Conservation (phyloP, 73 alveolate species). For the Paramecium pentaurelia region DNA sequence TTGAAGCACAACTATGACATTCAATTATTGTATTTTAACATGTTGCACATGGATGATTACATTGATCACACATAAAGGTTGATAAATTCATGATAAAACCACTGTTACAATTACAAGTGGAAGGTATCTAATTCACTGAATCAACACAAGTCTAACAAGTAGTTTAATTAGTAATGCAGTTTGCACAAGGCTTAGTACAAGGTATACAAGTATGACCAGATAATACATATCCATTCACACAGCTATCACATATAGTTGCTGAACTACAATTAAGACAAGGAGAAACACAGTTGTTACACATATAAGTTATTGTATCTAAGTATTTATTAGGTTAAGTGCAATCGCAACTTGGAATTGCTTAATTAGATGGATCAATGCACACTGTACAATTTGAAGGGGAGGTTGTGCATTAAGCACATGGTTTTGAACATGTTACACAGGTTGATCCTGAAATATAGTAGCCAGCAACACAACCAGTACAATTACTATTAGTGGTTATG, state of each 20-base stretch:
- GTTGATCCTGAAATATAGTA: not conserved
- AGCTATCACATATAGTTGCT: not conserved
- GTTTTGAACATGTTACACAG: not conserved
- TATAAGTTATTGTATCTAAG: not conserved
- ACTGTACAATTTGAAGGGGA: not conserved
- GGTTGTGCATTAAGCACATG: not conserved
- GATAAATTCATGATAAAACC: not conserved
- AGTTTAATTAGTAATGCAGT: not conserved
- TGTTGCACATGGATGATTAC: not conserved
- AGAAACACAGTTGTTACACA: not conserved
- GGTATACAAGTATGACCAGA: not conserved
- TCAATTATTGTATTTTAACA: not conserved
- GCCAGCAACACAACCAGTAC: not conserved
- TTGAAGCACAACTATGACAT: not conserved
- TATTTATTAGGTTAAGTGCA: not conserved
- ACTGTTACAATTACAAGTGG: not conserved
- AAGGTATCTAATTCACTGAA: not conserved
- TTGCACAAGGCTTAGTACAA: constrained; percentile 29
- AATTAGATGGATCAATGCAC: not conserved
- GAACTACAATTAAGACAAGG: not conserved
- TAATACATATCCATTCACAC: not conserved
- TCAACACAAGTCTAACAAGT: not conserved
- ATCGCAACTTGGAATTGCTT: not conserved
- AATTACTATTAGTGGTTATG: not conserved
- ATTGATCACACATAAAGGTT: not conserved